Evolutionary conservation across 495 filamentous ascomycete species (phyloP), one percentile per base, ranked within the genome.

Genomic region (Hypoxylon cercidicola): DNA sequence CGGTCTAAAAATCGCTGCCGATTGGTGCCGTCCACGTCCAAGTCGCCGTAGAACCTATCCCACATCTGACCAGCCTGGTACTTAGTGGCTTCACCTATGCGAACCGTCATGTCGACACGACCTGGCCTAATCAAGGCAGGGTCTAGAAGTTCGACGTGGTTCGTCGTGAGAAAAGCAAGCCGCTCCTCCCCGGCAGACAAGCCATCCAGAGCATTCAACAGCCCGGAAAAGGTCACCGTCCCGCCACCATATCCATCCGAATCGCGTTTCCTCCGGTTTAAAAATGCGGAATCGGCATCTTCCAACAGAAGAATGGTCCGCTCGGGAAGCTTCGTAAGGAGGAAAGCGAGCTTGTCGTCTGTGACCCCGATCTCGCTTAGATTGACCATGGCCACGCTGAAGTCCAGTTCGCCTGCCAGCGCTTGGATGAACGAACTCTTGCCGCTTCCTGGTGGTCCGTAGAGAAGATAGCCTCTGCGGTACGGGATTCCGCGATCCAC

Each of bases 381-480:
- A 68, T 97, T 97, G 46, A 99, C 79, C 74, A 97, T 91, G 41
- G 93, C 92, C 66, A 99, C 95, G 66, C 92, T 91, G 76, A 96
- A 98, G 70, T 98, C 91, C 51, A 99, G 76, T 61, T 93, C 87
- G 11, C 93, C 96, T 1, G 95, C 95, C 25, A 99, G 79, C 2
- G 96, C 93, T 77, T 97, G 93, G 48, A 98, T 96, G 73, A 99
- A 98, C 1, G 91, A 96, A 66, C 89, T 97, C 76, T 99, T 99
- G 18, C 95, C 95, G 13, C 91, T 96, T 1, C 95, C 95, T 0
- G 95, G 96, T 2, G 94, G 93, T 0, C 95, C 95, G 71, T 97
- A 93, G 4, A 99, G 84, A 37, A 99, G 82, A 75, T 98, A 99
- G 1, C 95, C 95, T 18, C 95, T 83, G 30, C 95, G 88, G 62